These are phyloP conservation scores for Cadophora sp. DNA, from an alignment of 2,329 filamentous ascomycete genomes.

Conservation along the genomic window DNA sequence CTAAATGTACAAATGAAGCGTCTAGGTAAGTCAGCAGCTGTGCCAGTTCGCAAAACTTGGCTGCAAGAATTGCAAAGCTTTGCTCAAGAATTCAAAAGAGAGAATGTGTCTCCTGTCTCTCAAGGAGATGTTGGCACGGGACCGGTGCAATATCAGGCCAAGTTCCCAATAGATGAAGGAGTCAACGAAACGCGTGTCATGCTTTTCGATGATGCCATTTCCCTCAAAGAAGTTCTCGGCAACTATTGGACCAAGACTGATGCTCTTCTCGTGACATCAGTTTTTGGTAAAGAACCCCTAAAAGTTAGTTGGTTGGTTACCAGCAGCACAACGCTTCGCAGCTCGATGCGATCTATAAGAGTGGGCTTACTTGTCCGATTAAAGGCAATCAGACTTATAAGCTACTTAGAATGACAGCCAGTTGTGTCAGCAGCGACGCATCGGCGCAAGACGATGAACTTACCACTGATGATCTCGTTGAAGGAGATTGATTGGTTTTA, in stretches of 20 bases:
- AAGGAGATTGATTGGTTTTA: neutral
- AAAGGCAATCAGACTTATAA: neutral
- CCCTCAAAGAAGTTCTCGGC: neutral
- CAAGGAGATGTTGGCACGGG: neutral
- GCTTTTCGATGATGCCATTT: neutral
- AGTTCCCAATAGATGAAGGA: neutral
- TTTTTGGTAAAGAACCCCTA: neutral
- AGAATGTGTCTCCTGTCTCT: neutral
- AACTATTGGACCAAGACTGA: conserved; percentile 8
- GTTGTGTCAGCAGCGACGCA: neutral
- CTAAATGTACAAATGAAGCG: neutral
- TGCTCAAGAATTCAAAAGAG: conserved; percentile 4
- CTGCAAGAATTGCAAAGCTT: conserved; percentile 1
- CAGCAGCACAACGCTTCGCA: neutral
- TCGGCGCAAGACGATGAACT: neutral
- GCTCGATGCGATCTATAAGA: neutral
- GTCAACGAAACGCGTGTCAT: neutral
- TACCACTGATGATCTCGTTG: neutral
- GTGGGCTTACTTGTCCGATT: neutral
- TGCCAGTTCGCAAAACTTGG: neutral
- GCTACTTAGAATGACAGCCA: neutral
- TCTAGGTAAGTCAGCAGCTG: neutral
- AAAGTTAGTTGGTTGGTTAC: neutral
- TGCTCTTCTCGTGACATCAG: neutral
- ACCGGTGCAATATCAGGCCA: neutral